Percentiles rank a stretch among this genome's conserved stretches.
These are phyloP conservation scores for Lactarius pseudohatsudake DNA, from an alignment of 768 basidiomycete species.

Conservation along the genomic window DNA sequence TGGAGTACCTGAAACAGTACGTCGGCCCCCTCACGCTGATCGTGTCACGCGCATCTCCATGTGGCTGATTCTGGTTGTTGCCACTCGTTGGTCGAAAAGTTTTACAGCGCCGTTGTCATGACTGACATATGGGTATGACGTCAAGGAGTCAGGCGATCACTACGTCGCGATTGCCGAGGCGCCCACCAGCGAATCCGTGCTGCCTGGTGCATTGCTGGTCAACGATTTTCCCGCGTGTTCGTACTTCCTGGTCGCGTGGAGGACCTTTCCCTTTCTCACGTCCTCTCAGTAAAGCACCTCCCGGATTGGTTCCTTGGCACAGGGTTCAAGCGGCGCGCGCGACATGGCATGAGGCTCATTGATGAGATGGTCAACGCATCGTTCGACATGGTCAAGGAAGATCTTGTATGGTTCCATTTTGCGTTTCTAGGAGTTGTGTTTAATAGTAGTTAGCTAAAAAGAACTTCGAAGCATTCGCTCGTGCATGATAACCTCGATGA, in stretches of 20 bases:
- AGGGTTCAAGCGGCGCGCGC: constrained; percentile 17
- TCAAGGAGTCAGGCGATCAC: constrained; percentile 15
- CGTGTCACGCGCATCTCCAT: not conserved
- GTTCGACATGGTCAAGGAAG: constrained; percentile 17
- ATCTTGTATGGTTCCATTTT: constrained; percentile 10
- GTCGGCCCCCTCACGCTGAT: not conserved
- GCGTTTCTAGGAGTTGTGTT: not conserved
- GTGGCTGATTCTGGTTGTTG: not conserved
- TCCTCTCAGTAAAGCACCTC: constrained; percentile 1
- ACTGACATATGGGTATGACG: constrained; percentile 19
- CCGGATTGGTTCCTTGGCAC: constrained; percentile 21
- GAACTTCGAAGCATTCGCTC: constrained; percentile 21
- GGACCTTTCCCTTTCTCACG: not conserved
- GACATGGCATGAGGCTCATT: constrained; percentile 8
- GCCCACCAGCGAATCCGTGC: constrained; percentile 15
- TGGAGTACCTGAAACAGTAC: constrained; percentile 16
- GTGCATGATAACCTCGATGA: constrained; percentile 20
- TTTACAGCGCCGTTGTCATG: constrained; percentile 15
- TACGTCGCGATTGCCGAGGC: constrained; percentile 16
- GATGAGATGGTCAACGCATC: constrained; percentile 19
- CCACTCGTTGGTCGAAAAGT: not conserved
- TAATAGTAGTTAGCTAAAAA: constrained; percentile 4
- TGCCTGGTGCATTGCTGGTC: constrained; percentile 11
- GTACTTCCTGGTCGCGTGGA: not conserved
- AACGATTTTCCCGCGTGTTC: constrained; percentile 12